phyloP scores from a whole-genome alignment of 192 early-diverging fungal genomes.

The Ambispora gerdemannii region DNA sequence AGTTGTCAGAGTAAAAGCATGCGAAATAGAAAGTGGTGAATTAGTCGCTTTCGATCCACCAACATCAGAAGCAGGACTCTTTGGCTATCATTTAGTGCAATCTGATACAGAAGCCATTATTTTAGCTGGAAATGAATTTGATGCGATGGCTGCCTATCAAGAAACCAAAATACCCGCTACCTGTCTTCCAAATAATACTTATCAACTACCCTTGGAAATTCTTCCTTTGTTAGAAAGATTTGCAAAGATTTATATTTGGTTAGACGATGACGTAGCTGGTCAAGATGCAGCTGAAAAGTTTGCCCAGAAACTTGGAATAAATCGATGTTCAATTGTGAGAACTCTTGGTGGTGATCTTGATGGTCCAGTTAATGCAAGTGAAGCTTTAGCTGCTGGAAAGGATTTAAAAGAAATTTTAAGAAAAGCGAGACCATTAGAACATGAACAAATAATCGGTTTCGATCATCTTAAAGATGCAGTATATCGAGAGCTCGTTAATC shows the following conservation, averaged over 20 bases:
- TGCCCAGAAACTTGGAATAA: conserved; percentile 61
- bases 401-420: conserved; percentile 44
- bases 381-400: conserved; percentile 46
- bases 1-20: conserved; percentile 52
- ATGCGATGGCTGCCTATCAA: conserved; percentile 65
- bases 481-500: conserved; percentile 59
- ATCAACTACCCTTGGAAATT: conserved; percentile 56
- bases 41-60: conserved; percentile 54
- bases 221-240: conserved; percentile 63
- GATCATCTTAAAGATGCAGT: conserved; percentile 58
- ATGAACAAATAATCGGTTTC: conserved; percentile 68
- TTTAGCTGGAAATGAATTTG: conserved; percentile 59
- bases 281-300: conserved; percentile 55
- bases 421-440: conserved; percentile 47
- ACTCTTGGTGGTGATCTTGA: conserved; percentile 39
- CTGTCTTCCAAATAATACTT: conserved; percentile 52
- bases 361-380: conserved; percentile 53
- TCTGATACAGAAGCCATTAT: conserved; percentile 47
- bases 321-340: conserved; percentile 56
- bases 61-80: conserved; percentile 51
- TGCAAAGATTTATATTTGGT: conserved; percentile 63
- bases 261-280: conserved; percentile 66
- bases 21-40: conserved; percentile 39
- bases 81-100: conserved; percentile 58
- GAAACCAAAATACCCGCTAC: conserved; percentile 58